These are phyloP conservation scores for Yarrowia bubula DNA, from an alignment of 805 yeast species.

Conservation along the genomic window DNA sequence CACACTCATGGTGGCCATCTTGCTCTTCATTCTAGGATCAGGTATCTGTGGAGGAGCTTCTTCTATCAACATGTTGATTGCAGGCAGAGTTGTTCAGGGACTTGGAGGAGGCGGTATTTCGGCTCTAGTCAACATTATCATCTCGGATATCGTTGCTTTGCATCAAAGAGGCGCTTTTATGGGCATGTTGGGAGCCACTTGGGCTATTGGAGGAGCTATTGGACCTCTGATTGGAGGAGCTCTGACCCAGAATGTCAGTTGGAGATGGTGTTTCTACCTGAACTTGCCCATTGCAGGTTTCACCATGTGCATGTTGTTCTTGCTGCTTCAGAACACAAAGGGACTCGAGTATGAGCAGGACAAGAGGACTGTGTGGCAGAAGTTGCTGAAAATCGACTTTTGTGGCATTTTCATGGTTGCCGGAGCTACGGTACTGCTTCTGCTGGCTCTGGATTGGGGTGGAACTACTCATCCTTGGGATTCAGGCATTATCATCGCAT, in stretches of 20 bases:
- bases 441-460: slow-evolving; percentile 57
- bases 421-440: slow-evolving; percentile 44
- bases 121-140: slow-evolving; percentile 52
- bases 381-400: slow-evolving; percentile 51
- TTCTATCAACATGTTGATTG: slow-evolving; percentile 58
- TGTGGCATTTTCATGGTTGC: slow-evolving; percentile 53
- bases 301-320: slow-evolving; percentile 35
- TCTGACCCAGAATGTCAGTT: slow-evolving; percentile 45
- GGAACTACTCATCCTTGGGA: slow-evolving; percentile 52
- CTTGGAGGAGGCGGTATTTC: slow-evolving; percentile 68
- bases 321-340: slow-evolving; percentile 31
- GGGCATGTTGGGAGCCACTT: slow-evolving; percentile 33
- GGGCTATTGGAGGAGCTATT: slow-evolving; percentile 38
- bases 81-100: slow-evolving; percentile 65
- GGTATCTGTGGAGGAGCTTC: slow-evolving; percentile 44
- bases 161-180: slow-evolving; percentile 32
- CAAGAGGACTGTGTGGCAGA: slow-evolving; percentile 39
- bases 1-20: slow-evolving; percentile 42
- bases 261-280: slow-evolving; percentile 56
- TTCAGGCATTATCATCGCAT: slow-evolving; percentile 49
- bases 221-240: slow-evolving; percentile 60
- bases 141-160: slow-evolving; percentile 44
- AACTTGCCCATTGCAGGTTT: slow-evolving; percentile 44
- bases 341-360: slow-evolving; percentile 37
- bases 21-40: slow-evolving; percentile 45